These are phyloP conservation scores for Centrapalus pauciflorus DNA, from an alignment of 129 eudicot genomes.

Conservation along the genomic window DNA sequence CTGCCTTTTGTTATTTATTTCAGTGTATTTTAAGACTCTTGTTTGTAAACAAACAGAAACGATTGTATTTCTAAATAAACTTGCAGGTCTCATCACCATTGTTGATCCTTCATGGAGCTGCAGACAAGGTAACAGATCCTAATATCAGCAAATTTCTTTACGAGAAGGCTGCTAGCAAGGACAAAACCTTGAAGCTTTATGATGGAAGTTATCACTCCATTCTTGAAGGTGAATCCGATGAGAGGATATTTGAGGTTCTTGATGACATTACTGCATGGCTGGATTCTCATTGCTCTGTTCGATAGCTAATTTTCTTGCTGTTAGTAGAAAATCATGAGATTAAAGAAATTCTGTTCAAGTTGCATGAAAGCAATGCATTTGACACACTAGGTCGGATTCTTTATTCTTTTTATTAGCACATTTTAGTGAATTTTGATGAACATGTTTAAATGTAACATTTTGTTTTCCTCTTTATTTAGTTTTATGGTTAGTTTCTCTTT, in stretches of 20 bases:
- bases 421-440: constrained; percentile 15
- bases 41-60: background rate
- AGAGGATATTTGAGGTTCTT: constrained; percentile 60
- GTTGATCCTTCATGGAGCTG: constrained; percentile 80
- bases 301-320: background rate
- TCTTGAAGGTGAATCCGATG: constrained; percentile 95
- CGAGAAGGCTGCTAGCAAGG: constrained; percentile 62
- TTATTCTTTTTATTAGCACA: constrained; percentile 29
- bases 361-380: constrained; percentile 14
- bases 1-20: background rate
- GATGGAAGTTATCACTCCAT: constrained; percentile 78
- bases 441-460: constrained; percentile 10
- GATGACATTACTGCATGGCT: constrained; percentile 74
- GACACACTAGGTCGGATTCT: constrained; percentile 21
- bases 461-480: background rate
- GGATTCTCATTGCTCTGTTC: constrained; percentile 43
- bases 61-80: background rate
- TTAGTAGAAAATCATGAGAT: background rate
- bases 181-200: constrained; percentile 74
- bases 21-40: background rate
- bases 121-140: constrained; percentile 76
- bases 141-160: constrained; percentile 66
- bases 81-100: constrained; percentile 62
- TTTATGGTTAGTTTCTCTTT: background rate
- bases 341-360: constrained; percentile 19